Percentiles rank a stretch among this genome's conserved stretches.
Evolutionary conservation across 1,139 yeast genomes (phyloP).

Genomic region (Taphrina wiesneri): DNA sequence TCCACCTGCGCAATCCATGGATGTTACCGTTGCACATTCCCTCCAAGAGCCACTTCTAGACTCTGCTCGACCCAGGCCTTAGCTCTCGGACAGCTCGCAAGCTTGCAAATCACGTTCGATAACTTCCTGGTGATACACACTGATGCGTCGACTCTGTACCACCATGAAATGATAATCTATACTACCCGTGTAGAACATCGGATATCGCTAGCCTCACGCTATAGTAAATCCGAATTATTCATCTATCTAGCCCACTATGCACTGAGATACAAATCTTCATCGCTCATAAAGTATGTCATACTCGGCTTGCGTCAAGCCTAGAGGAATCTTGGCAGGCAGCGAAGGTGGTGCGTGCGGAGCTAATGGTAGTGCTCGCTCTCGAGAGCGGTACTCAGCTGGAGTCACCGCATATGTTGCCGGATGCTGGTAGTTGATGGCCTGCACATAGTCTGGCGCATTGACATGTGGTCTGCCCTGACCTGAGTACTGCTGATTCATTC

Average conservation of each 20-base stretch:
- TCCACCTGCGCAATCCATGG: too few species aligned
- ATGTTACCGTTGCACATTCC: too few species aligned
- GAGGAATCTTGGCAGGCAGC: slow-evolving; percentile 27
- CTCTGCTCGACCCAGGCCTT: too few species aligned
- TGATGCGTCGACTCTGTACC: too few species aligned
- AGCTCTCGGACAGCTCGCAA: too few species aligned
- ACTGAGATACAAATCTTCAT: not conserved
- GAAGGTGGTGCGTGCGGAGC: slow-evolving; percentile 17
- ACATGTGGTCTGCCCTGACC: not conserved
- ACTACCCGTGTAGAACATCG: not conserved
- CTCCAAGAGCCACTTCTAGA: too few species aligned
- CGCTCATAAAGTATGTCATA: slow-evolving; percentile 22
- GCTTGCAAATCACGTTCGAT: too few species aligned
- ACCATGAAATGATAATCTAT: too few species aligned
- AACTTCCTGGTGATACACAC: too few species aligned
- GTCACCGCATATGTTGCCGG: slow-evolving; percentile 25
- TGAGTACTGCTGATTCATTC: not conserved
- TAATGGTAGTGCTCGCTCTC: slow-evolving; percentile 9
- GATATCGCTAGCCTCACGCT: not conserved
- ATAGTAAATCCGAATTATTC: too few species aligned
- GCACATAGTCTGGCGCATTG: not conserved
- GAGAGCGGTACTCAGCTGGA: slow-evolving; percentile 13
- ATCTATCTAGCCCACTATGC: not conserved
- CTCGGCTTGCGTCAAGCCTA: slow-evolving; percentile 26
- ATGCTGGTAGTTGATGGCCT: not conserved